Base-by-base conservation (phyloP, 2,329 filamentous ascomycete genomes). In the Colletotrichum tanaceti region DNA sequence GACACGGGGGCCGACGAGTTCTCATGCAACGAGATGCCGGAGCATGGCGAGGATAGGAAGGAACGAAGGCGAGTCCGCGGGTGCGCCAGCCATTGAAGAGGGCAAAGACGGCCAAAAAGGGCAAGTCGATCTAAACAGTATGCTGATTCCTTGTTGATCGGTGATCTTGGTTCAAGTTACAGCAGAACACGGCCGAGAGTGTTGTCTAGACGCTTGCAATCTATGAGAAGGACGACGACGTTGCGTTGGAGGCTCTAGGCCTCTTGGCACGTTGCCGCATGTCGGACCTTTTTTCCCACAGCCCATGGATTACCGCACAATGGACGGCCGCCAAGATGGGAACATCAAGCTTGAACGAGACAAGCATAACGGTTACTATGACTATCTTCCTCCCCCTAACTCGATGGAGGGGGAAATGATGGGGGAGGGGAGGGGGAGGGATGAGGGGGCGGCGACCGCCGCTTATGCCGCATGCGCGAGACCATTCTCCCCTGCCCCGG, bases 201-300 rank as follows among this genome's bases (percentile, higher is more conserved):
- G 28, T 18, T 43, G 22, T 18, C 11, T 28, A 7, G 22, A 44
- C 5, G 20, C 16, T 6, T 28, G 39, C 65, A 60, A 46, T 65
- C 61, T 65, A 54, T 1, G 54, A 61, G 43, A 50, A 65, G 61
- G n/a, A n/a, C n/a, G n/a, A n/a, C n/a, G 47, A 65, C 65, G 61
- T 65, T 58, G 54, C 39, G 35, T 54, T 68, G 52, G 50, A 60
- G 65, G n/a, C n/a, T n/a, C n/a, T n/a, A n/a, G n/a, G n/a, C n/a
- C 61, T 65, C 61, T 55, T 65, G 65, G 54, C 61, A 55, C 10
- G n/a, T 43, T 47, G 60, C 47, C 54, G 53, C 60, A 65, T 39
- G 43, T 32, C 22, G 38, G 6, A 22, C 6, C n/a, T n/a, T 22
- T 24, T 24, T 41, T 41, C 28, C 54, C 54, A 64, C 47, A 35